Percentiles rank a stretch among this genome's conserved stretches.
phyloP scores from a whole-genome alignment of 257 asterid species.

The Leptodermis oblonga region DNA sequence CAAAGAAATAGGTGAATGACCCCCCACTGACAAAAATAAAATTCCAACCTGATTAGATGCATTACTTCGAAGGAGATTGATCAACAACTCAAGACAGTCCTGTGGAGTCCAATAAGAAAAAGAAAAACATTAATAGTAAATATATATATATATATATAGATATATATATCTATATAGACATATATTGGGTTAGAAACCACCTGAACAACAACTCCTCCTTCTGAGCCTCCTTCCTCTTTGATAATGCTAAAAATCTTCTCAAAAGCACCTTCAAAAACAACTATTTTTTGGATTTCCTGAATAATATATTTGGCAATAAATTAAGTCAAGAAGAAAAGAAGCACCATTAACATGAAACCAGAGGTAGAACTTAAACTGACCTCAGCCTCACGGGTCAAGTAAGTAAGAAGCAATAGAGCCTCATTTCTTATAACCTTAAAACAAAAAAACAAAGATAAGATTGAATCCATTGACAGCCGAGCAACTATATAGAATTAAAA shows the following conservation, averaged over 20 bases:
- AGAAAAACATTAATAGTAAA: no score
- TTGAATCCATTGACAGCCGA: constrained; percentile 10
- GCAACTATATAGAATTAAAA: background rate
- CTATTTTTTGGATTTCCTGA: constrained; percentile 97
- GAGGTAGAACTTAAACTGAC: constrained; percentile 31
- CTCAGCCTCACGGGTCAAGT: constrained; percentile 98
- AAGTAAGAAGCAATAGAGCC: constrained; percentile 79
- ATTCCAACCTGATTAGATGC: constrained; percentile 86
- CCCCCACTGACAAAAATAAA: background rate
- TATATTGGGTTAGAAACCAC: constrained; percentile 25
- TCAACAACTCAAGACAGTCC: constrained; percentile 89
- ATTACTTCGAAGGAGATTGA: constrained; percentile 80
- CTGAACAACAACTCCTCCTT: constrained; percentile 99
- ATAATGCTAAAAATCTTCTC: constrained; percentile 92
- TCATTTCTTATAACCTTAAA: constrained; percentile 85
- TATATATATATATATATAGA: background rate
- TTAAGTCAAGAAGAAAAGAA: constrained; percentile 1
- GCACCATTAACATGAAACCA: background rate
- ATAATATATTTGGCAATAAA: constrained; percentile 18
- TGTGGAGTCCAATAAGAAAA: constrained; percentile 39
- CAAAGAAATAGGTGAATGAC: constrained; percentile 3
- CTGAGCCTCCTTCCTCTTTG: constrained; percentile 95
- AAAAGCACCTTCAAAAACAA: constrained; percentile 97
- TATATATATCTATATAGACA: background rate
- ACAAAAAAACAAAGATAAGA: background rate